Percentiles rank a stretch among this genome's conserved stretches.
These are phyloP conservation scores for apple (Malus domestica) DNA, from an alignment of 306 rosid species.

Conservation along the genomic window DNA sequence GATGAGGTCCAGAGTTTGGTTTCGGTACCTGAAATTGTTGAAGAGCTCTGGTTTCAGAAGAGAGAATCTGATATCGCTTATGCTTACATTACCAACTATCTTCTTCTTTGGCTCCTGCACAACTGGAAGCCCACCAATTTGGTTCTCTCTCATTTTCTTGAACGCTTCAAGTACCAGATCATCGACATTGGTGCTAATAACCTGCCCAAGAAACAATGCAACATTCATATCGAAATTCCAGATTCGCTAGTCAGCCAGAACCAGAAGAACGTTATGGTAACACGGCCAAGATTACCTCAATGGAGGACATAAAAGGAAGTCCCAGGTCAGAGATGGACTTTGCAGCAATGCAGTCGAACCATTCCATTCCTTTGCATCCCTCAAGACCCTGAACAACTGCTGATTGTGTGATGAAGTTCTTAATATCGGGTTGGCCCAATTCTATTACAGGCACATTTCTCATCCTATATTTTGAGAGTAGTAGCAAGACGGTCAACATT, in stretches of 20 bases:
- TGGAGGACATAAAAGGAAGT: constrained; percentile 69
- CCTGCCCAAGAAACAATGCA: constrained; percentile 27
- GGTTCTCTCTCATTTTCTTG: constrained; percentile 64
- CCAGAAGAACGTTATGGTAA: not conserved
- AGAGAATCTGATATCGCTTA: constrained; percentile 61
- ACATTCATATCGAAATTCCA: not conserved
- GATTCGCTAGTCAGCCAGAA: not conserved
- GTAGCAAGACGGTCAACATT: constrained; percentile 71
- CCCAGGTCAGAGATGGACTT: constrained; percentile 57
- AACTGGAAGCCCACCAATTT: constrained; percentile 78
- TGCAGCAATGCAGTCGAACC: constrained; percentile 74
- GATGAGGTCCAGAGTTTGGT: not conserved
- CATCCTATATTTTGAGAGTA: constrained; percentile 82
- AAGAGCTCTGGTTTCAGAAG: constrained; percentile 60
- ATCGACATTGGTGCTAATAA: constrained; percentile 49
- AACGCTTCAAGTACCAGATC: constrained; percentile 73
- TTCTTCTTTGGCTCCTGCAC: constrained; percentile 56
- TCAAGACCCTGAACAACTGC: constrained; percentile 83
- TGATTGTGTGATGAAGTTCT: constrained; percentile 79
- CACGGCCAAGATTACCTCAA: constrained; percentile 31
- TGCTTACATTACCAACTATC: constrained; percentile 74
- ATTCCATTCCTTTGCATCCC: constrained; percentile 72
- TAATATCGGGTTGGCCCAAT: constrained; percentile 51
- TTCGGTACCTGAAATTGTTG: constrained; percentile 61
- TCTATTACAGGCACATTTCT: constrained; percentile 84